Evolutionary conservation across 1,139 yeast species (phyloP).

Genomic region (Suhomyces choctaworum): DNA sequence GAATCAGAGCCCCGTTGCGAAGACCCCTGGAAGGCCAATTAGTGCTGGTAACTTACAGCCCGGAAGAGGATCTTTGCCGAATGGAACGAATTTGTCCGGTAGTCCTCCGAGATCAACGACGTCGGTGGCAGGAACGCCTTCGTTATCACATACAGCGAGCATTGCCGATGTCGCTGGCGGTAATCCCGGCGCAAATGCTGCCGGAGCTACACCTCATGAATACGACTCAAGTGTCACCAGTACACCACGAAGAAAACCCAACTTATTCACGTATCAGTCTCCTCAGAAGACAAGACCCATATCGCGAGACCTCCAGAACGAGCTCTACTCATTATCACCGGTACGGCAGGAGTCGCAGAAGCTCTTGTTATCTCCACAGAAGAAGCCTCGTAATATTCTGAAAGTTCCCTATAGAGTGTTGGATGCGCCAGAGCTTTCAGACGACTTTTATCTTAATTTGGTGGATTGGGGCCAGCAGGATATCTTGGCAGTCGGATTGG

Average conservation of each 20-base stretch:
- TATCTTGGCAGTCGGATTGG: constrained; percentile 85
- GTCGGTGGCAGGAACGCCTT: constrained; percentile 3
- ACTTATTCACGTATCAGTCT: constrained; percentile 69
- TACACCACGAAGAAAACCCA: constrained; percentile 60
- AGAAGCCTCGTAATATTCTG: constrained; percentile 72
- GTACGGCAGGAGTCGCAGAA: constrained; percentile 87
- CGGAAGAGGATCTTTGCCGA: constrained; percentile 8
- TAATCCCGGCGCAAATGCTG: constrained; percentile 1
- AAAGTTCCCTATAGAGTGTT: constrained; percentile 90
- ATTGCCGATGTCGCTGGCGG: constrained; percentile 5
- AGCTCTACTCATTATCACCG: constrained; percentile 79
- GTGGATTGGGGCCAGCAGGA: constrained; percentile 97
- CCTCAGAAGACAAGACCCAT: constrained; percentile 64
- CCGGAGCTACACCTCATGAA: constrained; percentile 13
- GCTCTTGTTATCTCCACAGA: constrained; percentile 76
- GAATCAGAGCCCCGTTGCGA: constrained; percentile 12
- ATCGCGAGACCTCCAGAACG: constrained; percentile 63
- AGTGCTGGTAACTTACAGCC: constrained; percentile 22
- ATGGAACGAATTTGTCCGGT: constrained; percentile 6
- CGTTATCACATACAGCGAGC: constrained; percentile 4
- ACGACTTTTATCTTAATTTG: constrained; percentile 87
- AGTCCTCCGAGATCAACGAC: constrained; percentile 12
- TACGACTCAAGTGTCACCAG: constrained; percentile 32
- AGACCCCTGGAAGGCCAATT: constrained; percentile 21
- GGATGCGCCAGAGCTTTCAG: constrained; percentile 95